Evolutionary conservation across 2,329 filamentous ascomycete species (phyloP).

Genomic region (Aspergillus calidoustus): DNA sequence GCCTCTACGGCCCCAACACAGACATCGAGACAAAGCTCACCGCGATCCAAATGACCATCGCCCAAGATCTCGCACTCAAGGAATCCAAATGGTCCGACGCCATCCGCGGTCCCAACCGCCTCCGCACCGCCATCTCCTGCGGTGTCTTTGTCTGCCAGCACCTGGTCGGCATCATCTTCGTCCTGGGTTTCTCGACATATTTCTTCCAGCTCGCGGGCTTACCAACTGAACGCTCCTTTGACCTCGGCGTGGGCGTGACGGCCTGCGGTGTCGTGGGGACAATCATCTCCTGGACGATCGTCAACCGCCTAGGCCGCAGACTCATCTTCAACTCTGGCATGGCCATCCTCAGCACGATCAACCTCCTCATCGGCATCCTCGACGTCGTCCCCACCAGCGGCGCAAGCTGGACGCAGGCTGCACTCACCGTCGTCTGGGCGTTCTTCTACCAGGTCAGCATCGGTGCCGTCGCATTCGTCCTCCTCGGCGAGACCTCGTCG

Average conservation of each 20-base stretch:
- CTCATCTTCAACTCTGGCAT: conserved; percentile 39
- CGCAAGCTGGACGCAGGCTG: conserved; percentile 40
- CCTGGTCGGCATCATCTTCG: conserved; percentile 44
- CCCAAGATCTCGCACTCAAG: background rate
- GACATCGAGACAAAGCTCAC: background rate
- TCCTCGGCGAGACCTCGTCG: conserved; percentile 49
- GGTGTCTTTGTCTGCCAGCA: conserved; percentile 51
- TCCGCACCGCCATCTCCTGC: conserved; percentile 50
- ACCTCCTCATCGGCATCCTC: conserved; percentile 47
- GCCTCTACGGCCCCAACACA: conserved; percentile 23
- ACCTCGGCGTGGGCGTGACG: conserved; percentile 37
- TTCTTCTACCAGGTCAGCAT: conserved; percentile 46
- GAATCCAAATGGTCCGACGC: background rate
- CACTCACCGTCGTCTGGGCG: conserved; percentile 41
- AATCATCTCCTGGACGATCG: conserved; percentile 40
- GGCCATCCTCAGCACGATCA: conserved; percentile 33
- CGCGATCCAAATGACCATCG: background rate
- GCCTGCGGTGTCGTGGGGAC: conserved; percentile 43
- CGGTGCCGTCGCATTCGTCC: conserved; percentile 49
- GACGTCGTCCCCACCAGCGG: conserved; percentile 42
- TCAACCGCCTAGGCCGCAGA: conserved; percentile 41
- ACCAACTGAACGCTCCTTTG: conserved; percentile 32
- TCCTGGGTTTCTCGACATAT: conserved; percentile 22
- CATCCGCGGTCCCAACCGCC: conserved; percentile 47
- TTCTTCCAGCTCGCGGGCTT: conserved; percentile 36